A percentile compares a stretch with the other conserved stretches of the same genome.
Conservation (phyloP, 23 red algal genomes). For the Gracilaria caudata region DNA sequence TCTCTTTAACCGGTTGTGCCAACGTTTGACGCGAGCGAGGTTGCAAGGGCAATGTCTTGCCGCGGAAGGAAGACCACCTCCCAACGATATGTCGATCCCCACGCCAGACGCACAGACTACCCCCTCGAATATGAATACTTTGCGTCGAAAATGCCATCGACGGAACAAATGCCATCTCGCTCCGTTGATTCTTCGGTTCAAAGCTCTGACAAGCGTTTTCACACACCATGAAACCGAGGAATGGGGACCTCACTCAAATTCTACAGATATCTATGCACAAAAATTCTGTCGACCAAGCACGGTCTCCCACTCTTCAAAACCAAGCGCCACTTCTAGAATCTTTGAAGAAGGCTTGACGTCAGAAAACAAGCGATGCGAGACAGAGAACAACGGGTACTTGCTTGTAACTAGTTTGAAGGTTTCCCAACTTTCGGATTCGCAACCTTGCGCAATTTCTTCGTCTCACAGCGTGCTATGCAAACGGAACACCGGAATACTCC, state of each 20-base stretch:
- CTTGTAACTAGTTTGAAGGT: too few species aligned
- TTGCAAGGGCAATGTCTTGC: not conserved
- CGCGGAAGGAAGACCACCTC: slow-evolving; percentile 3
- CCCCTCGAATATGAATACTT: not conserved
- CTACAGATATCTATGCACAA: too few species aligned
- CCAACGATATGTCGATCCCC: slow-evolving; percentile 5
- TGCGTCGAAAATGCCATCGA: not conserved
- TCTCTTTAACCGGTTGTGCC: not conserved
- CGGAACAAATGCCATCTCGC: slow-evolving; percentile 11
- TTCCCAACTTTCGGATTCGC: too few species aligned
- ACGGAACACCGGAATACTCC: too few species aligned
- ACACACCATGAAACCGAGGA: not conserved
- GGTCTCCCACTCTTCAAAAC: too few species aligned
- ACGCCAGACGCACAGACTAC: not conserved
- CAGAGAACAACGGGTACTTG: too few species aligned
- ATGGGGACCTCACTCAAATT: not conserved
- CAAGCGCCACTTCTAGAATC: too few species aligned
- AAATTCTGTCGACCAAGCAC: too few species aligned
- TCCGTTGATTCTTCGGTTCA: not conserved
- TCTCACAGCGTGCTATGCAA: too few species aligned
- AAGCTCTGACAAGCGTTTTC: not conserved
- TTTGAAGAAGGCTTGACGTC: too few species aligned
- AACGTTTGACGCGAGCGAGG: not conserved
- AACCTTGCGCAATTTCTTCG: too few species aligned
- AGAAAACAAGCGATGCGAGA: too few species aligned